phyloP scores from a whole-genome alignment of 2,329 filamentous ascomycete species.

The Exophiala sp. region DNA sequence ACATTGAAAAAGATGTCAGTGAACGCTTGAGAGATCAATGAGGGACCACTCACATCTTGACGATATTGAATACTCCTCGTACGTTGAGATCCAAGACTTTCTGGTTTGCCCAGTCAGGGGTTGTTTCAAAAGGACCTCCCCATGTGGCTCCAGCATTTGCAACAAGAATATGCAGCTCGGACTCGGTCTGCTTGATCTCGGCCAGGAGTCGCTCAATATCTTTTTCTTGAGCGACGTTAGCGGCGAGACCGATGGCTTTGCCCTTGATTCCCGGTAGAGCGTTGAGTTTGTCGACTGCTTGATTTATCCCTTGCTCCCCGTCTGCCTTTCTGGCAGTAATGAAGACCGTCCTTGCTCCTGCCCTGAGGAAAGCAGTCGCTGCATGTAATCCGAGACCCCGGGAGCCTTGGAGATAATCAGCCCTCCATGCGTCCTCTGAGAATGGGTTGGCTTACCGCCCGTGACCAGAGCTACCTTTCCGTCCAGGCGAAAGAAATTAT shows the following conservation, averaged over 20 bases:
- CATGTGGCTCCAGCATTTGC: slow-evolving; percentile 40
- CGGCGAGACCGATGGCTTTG: slow-evolving; percentile 35
- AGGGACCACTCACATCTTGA: slow-evolving; percentile 31
- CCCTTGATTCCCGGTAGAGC: slow-evolving; percentile 33
- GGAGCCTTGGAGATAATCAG: slow-evolving; percentile 33
- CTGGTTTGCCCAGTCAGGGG: slow-evolving; percentile 35
- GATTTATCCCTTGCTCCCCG: slow-evolving; percentile 37
- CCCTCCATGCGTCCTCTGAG: neutral
- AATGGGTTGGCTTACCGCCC: slow-evolving; percentile 8
- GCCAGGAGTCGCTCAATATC: slow-evolving; percentile 35
- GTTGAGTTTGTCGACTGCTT: slow-evolving; percentile 39
- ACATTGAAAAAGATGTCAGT: neutral
- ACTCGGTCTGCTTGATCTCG: slow-evolving; percentile 32
- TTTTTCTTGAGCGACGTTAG: slow-evolving; percentile 38
- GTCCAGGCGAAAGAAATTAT: slow-evolving; percentile 14
- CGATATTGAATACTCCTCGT: slow-evolving; percentile 39
- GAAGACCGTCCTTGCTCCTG: slow-evolving; percentile 39
- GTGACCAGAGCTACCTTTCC: slow-evolving; percentile 21
- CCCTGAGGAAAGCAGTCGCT: slow-evolving; percentile 39
- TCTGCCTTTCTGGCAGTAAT: slow-evolving; percentile 38
- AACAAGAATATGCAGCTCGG: slow-evolving; percentile 37
- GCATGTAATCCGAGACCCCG: slow-evolving; percentile 39
- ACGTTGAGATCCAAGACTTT: slow-evolving; percentile 41
- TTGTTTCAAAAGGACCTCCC: slow-evolving; percentile 38
- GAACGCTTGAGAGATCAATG: neutral